phyloP scores from a whole-genome alignment of 2,329 filamentous ascomycete species.

The Fusarium sp. region DNA sequence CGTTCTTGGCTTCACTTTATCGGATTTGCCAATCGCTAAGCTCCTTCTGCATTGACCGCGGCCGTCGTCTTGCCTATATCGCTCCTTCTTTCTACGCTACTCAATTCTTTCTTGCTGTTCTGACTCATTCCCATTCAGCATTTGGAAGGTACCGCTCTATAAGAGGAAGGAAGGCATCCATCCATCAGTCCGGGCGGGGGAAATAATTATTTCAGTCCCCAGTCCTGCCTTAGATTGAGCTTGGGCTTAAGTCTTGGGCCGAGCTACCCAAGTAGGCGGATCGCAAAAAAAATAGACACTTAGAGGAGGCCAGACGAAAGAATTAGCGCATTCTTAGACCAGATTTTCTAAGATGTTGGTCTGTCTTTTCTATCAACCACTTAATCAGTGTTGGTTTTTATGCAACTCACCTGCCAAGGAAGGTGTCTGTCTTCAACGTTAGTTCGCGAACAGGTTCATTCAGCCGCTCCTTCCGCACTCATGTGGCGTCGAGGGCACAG shows the following conservation, averaged over 20 bases:
- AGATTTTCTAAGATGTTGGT: too few species aligned
- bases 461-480: slow-evolving; percentile 27
- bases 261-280: not conserved
- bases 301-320: too few species aligned
- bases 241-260: slow-evolving; percentile 5
- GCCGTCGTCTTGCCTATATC: slow-evolving; percentile 2
- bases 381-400: too few species aligned
- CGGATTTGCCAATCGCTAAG: slow-evolving; percentile 4
- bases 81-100: not conserved
- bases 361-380: too few species aligned
- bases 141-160: not conserved
- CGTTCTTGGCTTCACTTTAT: slow-evolving; percentile 2
- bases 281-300: too few species aligned
- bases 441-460: slow-evolving; percentile 19
- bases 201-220: not conserved
- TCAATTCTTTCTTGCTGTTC: not conserved
- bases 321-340: too few species aligned
- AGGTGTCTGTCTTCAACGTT: slow-evolving; percentile 12
- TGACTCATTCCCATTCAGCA: not conserved
- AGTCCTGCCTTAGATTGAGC: slow-evolving; percentile 4
- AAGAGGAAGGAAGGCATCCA: not conserved
- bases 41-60: slow-evolving; percentile 4
- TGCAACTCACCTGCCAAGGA: not conserved
- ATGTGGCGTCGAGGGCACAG: slow-evolving; percentile 13
- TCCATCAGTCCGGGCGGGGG: not conserved